These are phyloP conservation scores for Tolypocladium tropicale DNA, from an alignment of 2,329 filamentous ascomycete genomes.

Conservation along the genomic window DNA sequence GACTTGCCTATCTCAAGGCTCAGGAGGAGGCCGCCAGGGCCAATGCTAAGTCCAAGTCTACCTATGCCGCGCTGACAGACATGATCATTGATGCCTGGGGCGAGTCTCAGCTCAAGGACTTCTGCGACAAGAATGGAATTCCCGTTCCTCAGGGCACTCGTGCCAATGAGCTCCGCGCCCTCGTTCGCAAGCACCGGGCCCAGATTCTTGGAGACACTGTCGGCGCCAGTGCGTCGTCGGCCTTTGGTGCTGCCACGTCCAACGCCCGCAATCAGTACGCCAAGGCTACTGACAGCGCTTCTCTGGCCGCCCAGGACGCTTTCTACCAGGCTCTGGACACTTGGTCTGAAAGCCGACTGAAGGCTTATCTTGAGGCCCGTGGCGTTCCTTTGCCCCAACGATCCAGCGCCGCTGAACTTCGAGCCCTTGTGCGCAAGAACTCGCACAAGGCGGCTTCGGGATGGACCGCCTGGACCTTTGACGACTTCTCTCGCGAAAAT, in stretches of 20 bases:
- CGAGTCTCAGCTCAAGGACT: conserved; percentile 81
- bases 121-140: conserved; percentile 83
- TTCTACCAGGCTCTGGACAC: conserved; percentile 51
- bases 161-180: conserved; percentile 77
- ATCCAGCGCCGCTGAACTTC: conserved; percentile 61
- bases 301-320: conserved; percentile 50
- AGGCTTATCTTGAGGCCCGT: conserved; percentile 68
- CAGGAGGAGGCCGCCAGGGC: conserved; percentile 50
- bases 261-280: conserved; percentile 68
- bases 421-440: conserved; percentile 64
- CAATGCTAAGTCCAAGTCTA: conserved; percentile 54
- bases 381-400: conserved; percentile 65
- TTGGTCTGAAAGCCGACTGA: conserved; percentile 70
- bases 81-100: conserved; percentile 83
- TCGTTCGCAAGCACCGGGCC: conserved; percentile 80
- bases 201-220: conserved; percentile 58
- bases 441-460: conserved; percentile 58
- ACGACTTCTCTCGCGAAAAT: conserved; percentile 64
- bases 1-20: conserved; percentile 62
- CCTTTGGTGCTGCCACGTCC: conserved; percentile 62
- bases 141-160: conserved; percentile 82
- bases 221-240: conserved; percentile 44
- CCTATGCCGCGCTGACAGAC: conserved; percentile 68
- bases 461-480: conserved; percentile 68
- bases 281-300: conserved; percentile 61